Base-by-base conservation (phyloP, 139 green algal genomes). In the Coelastrella sp. region DNA sequence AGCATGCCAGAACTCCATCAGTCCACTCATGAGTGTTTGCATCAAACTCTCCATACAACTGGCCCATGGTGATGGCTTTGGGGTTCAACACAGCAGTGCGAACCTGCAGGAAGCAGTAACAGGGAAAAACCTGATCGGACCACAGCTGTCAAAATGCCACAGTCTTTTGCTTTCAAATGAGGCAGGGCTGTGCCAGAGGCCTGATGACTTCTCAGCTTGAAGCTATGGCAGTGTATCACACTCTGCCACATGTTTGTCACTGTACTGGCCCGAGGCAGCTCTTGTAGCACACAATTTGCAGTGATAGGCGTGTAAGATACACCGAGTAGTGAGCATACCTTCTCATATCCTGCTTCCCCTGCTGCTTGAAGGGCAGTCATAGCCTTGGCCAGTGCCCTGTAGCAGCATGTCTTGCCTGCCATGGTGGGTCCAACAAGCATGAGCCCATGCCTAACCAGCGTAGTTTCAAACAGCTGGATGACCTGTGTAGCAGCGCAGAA, bases 381-480 rank as follows among this genome's bases (percentile, higher is more conserved):
- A 74, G 81, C 91, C 54, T 68, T 84, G 20, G 64, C 75, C 77
- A 97, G 89, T 32, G 78, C 80, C 57, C 93, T 99, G 88, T 96
- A 96, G 22, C 94, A 90, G 86, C 96, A 96, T 20, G 94, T 94
- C 92, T 96, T 96, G 75, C 86, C 86, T 60, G 76, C 86, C 58
- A 96, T 96, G 5, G 96, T 93, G 89, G 94, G 93, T 3, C 96
- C 96, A 65, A 98, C 96, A 3, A 96, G 91, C 96, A 98, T 98
- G n/a, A 98, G 92, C 16, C 96, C 96, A 90, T 97, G 95, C 3
- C 96, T 94, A 68, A 98, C 96, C 5, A 97, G 93, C 58, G 98
- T 94, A 95, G 98, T 98, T 92, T 98, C 96, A 91, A 97, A 98
- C 73, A 98, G 94, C 92, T 98, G 95, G 22, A 95, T 97, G 8